Percentiles rank a stretch among this genome's conserved stretches.
Evolutionary conservation across 2,329 filamentous ascomycete species (phyloP).

Genomic region (Moelleriella libera): DNA sequence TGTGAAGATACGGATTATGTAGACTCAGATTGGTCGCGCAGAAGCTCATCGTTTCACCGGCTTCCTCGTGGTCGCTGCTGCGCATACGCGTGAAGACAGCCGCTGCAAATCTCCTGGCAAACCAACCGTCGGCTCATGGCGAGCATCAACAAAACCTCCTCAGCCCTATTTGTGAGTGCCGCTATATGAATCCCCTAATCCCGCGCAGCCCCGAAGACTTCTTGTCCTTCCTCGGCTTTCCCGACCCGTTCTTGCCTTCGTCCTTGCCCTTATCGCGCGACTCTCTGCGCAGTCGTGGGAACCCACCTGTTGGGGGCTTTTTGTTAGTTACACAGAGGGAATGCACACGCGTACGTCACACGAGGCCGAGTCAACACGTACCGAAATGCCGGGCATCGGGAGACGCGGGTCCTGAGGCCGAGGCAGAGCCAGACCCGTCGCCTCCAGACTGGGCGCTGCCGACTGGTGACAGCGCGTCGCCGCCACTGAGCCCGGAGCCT

Average conservation of each 20-base stretch:
- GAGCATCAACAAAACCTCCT: too few relatives aligned
- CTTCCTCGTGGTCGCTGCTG: too few relatives aligned
- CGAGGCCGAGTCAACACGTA: conserved; percentile 12
- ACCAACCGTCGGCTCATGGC: too few relatives aligned
- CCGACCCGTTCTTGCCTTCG: conserved; percentile 17
- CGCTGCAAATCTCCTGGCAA: too few relatives aligned
- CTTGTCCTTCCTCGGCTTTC: conserved; percentile 20
- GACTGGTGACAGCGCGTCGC: not conserved
- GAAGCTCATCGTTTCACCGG: too few relatives aligned
- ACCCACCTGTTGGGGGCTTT: conserved; percentile 20
- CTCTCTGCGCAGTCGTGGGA: conserved; percentile 34
- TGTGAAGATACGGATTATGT: too few relatives aligned
- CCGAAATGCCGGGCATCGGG: conserved; percentile 29
- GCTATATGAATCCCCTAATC: conserved; percentile 21
- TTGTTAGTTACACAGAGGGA: too few relatives aligned
- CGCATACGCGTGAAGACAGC: too few relatives aligned
- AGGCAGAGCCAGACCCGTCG: not conserved
- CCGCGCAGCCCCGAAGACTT: conserved; percentile 24
- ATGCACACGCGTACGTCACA: not conserved
- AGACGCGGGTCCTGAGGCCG: conserved; percentile 16
- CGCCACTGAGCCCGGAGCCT: not conserved
- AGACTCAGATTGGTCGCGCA: too few relatives aligned
- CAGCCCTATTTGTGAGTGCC: too few relatives aligned
- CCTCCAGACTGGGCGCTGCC: conserved; percentile 17
- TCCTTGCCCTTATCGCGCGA: conserved; percentile 31